Evolutionary conservation across 495 filamentous ascomycete genomes (phyloP), one percentile per base, ranked within the genome.

Genomic region (Aspergillus sparsus): DNA sequence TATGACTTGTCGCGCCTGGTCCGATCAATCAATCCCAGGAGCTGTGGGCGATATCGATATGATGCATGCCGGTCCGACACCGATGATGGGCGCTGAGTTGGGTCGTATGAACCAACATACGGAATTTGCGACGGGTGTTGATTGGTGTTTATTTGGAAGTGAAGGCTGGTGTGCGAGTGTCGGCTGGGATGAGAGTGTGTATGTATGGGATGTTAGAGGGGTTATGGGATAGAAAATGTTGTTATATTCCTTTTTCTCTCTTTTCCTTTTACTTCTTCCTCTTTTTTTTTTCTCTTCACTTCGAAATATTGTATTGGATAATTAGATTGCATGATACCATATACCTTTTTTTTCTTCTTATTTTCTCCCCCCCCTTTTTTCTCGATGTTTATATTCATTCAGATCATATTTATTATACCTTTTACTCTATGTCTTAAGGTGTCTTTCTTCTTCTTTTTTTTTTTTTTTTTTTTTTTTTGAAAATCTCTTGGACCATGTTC

Each of bases 1-100:
- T 74, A 98, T 98, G 94, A 96, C 90, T 10, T 92, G 91, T 63
- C 83, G 95, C 42, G 83, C 96, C 42, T 98, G 94, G 94, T 89
- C 80, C 27, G 94, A 98, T 71, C 70, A 70, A 27, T 77, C 75
- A 1, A 68, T 75, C 7, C 86, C 89, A 3, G 85, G 82, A 15
- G 77, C 73, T 1, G 76, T 79, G 42, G 81, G 79, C 53, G 74
- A 78, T 72, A 46, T 71, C 55, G 64, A 78, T 71, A 9, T 66
- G 49, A 72, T 78, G 75, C 63, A 73, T 57, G 61, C 75, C 61
- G 77, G 62, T 57, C 70, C 73, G 53, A 65, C 67, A 15, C 73
- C 71, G 36, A 74, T 80, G 5, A 71, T 80, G 16, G 91, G 89
- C 8, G 77, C 80, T 27, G 85, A 97, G 74, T 68, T 98, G 60